Evolutionary conservation across 1,139 yeast species (phyloP).

Genomic region (Barnettozyma hawaiiensis): DNA sequence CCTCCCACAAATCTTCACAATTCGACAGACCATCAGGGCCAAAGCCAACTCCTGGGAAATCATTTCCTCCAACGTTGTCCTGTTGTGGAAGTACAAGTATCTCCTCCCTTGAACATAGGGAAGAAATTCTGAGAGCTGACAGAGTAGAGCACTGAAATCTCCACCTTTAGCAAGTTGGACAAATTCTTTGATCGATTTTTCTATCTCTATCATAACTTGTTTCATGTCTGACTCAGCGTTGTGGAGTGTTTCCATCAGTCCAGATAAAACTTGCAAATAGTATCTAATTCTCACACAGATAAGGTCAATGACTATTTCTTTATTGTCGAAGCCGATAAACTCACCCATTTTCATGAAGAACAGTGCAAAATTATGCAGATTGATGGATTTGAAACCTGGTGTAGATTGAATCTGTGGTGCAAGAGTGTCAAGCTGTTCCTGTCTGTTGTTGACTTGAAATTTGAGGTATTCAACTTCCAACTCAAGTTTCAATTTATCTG

Average conservation of each 20-base stretch:
- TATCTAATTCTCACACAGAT: background rate
- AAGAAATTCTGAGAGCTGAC: background rate
- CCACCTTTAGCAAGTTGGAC: conserved; percentile 2
- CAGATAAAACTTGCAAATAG: background rate
- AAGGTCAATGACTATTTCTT: conserved; percentile 1
- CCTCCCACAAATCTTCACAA: background rate
- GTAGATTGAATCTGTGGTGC: background rate
- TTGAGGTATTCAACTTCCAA: conserved; percentile 3
- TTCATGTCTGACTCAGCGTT: background rate
- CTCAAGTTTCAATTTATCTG: background rate
- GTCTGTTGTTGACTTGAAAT: conserved; percentile 1
- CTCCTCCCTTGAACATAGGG: background rate
- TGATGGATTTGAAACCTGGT: background rate
- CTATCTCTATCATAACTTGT: background rate
- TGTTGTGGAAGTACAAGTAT: background rate
- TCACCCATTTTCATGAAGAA: background rate
- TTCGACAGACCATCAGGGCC: background rate
- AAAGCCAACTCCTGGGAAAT: conserved; percentile 1
- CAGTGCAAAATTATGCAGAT: background rate
- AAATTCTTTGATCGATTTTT: background rate
- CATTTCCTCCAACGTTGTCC: background rate
- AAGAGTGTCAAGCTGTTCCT: background rate
- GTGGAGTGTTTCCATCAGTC: background rate
- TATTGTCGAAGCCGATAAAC: conserved; percentile 2
- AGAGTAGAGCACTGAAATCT: background rate